Percentiles rank a stretch among this genome's conserved stretches.
phyloP scores from a whole-genome alignment of 129 eudicot species.

The Artemisia argyi region DNA sequence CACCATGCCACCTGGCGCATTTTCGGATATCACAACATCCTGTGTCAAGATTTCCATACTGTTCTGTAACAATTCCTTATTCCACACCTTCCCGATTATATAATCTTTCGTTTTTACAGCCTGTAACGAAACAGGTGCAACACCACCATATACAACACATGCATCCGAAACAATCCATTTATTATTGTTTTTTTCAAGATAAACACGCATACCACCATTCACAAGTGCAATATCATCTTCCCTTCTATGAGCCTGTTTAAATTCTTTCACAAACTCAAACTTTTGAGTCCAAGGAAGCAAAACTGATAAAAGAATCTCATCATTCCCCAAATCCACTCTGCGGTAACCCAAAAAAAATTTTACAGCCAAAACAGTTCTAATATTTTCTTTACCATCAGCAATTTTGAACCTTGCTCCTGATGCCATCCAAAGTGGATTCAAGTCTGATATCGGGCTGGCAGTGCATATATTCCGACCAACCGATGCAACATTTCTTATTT shows the following conservation, averaged over 20 bases:
- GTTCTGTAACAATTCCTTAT: conserved; percentile 60
- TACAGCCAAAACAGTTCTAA: conserved; percentile 54
- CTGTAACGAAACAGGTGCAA: too few species aligned
- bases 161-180: conserved; percentile 79
- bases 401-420: conserved; percentile 69
- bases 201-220: conserved; percentile 88
- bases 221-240: conserved; percentile 97
- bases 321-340: conserved; percentile 67
- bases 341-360: conserved; percentile 85
- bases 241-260: conserved; percentile 96
- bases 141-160: conserved; percentile 33
- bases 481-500: conserved; percentile 91
- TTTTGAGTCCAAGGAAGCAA: conserved; percentile 83
- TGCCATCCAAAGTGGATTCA: conserved; percentile 98
- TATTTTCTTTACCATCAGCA: conserved; percentile 60
- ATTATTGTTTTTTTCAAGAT: conserved; percentile 50
- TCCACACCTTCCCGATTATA: conserved; percentile 76
- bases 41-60: conserved; percentile 56
- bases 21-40: conserved; percentile 67
- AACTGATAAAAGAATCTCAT: conserved; percentile 75
- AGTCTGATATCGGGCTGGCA: conserved; percentile 95
- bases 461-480: conserved; percentile 97
- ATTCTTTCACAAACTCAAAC: conserved; percentile 84
- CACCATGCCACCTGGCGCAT: conserved; percentile 99
- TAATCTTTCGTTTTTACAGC: conserved; percentile 36